Conservation (phyloP, 2,329 filamentous ascomycete species). For the Trichoderma gracile region DNA sequence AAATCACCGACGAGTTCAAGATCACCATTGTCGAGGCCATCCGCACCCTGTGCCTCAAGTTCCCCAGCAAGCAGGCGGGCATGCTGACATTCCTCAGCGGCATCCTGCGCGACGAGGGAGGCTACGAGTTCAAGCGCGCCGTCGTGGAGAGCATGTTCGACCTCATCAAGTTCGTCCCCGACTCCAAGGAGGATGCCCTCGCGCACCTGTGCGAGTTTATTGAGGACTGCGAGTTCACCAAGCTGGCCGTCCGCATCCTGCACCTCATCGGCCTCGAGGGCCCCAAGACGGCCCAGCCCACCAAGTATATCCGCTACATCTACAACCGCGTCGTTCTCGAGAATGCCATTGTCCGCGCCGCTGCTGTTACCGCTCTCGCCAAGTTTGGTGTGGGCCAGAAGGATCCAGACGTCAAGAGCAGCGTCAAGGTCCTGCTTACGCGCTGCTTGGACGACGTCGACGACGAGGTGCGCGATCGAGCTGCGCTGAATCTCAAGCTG, state of each 20-base stretch:
- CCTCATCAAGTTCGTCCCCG: slow-evolving; percentile 96
- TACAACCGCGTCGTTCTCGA: slow-evolving; percentile 98
- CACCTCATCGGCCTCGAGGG: slow-evolving; percentile 93
- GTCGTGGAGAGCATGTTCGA: slow-evolving; percentile 99
- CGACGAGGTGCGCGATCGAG: slow-evolving; percentile 95
- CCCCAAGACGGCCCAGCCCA: slow-evolving; percentile 91
- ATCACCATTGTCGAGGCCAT: slow-evolving; percentile 99
- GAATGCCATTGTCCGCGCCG: slow-evolving; percentile 92
- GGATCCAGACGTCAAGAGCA: slow-evolving; percentile 94
- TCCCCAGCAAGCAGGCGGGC: slow-evolving; percentile 95
- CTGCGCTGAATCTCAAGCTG: slow-evolving; percentile 84
- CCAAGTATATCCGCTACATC: slow-evolving; percentile 98
- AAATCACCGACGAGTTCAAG: slow-evolving; percentile 99
- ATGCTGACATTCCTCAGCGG: slow-evolving; percentile 97
- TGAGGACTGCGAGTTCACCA: slow-evolving; percentile 98
- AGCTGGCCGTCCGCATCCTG: slow-evolving; percentile 90
- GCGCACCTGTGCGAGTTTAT: slow-evolving; percentile 98
- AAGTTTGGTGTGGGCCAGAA: slow-evolving; percentile 98
- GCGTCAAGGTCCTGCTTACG: slow-evolving; percentile 87
- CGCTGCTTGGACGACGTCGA: slow-evolving; percentile 95
- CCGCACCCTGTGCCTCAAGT: slow-evolving; percentile 93
- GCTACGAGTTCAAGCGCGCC: slow-evolving; percentile 96
- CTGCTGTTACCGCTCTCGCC: slow-evolving; percentile 90
- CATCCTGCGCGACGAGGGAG: slow-evolving; percentile 94
- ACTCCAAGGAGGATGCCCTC: slow-evolving; percentile 77